Percentiles rank a stretch among this genome's conserved stretches.
These are phyloP conservation scores for Colletotrichum gigasporum DNA, from an alignment of 2,329 filamentous ascomycete species.

Conservation along the genomic window DNA sequence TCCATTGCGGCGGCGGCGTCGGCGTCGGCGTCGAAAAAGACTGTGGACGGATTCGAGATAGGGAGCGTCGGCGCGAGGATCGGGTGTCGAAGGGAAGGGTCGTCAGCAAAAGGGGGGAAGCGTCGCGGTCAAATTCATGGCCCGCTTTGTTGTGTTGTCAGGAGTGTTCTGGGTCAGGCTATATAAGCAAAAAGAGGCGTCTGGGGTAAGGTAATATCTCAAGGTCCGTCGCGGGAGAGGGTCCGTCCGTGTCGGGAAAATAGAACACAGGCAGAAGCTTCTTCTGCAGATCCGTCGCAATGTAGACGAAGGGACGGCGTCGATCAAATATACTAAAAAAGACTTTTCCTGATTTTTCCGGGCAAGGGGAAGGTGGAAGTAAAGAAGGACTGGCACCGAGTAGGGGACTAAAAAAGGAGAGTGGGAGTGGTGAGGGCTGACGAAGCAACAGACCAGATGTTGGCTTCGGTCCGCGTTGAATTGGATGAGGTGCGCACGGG, in stretches of 20 bases:
- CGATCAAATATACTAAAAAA: constrained; percentile 19
- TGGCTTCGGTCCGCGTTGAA: constrained; percentile 20
- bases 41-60: constrained; percentile 1
- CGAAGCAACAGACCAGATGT: constrained; percentile 26
- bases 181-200: constrained; percentile 16
- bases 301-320: constrained; percentile 2
- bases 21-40: neutral
- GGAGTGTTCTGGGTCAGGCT: neutral
- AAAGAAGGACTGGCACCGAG: constrained; percentile 6
- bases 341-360: neutral
- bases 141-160: neutral
- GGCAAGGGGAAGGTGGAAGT: neutral
- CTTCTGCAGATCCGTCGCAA: constrained; percentile 12
- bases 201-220: constrained; percentile 16
- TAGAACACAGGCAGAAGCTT: constrained; percentile 20
- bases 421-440: constrained; percentile 21
- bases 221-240: constrained; percentile 3
- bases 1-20: constrained; percentile 60
- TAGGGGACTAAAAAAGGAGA: constrained; percentile 17
- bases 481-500: constrained; percentile 28
- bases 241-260: constrained; percentile 23
- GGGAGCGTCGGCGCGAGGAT: constrained; percentile 15
- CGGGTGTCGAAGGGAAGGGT: constrained; percentile 10
- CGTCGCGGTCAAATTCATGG: constrained; percentile 22
- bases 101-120: constrained; percentile 19